A percentile compares a stretch with the other conserved stretches of the same genome.
These are phyloP conservation scores for Bremia lactucae DNA, from an alignment of 352 stramenopile species.

Conservation along the genomic window DNA sequence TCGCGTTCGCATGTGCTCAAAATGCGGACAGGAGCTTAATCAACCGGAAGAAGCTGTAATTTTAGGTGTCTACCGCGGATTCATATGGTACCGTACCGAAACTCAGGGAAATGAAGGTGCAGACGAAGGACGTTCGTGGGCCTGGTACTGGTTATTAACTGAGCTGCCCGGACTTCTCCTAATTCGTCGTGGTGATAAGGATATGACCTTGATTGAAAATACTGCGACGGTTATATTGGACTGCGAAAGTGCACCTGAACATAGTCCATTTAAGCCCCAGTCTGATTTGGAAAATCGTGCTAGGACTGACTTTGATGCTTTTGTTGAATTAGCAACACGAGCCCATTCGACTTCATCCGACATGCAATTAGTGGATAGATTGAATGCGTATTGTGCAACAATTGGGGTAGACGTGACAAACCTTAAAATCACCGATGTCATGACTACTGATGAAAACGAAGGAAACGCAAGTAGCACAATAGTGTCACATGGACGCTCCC, in stretches of 20 bases:
- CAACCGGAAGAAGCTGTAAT: slow-evolving; percentile 94
- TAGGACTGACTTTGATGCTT: slow-evolving; percentile 37
- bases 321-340: slow-evolving; percentile 51
- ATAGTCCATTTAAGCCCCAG: slow-evolving; percentile 30
- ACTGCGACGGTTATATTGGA: slow-evolving; percentile 55
- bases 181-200: slow-evolving; percentile 69
- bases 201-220: slow-evolving; percentile 82
- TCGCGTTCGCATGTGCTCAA: slow-evolving; percentile 88
- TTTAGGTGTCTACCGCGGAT: slow-evolving; percentile 86
- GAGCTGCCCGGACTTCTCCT: slow-evolving; percentile 83
- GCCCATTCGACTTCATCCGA: slow-evolving; percentile 53
- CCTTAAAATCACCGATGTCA: slow-evolving; percentile 51
- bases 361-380: slow-evolving; percentile 75
- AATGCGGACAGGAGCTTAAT: slow-evolving; percentile 91
- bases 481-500: slow-evolving; percentile 8
- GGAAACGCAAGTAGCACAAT: slow-evolving; percentile 4
- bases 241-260: slow-evolving; percentile 21
- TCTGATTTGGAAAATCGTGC: slow-evolving; percentile 42
- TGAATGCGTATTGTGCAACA: slow-evolving; percentile 74
- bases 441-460: slow-evolving; percentile 26
- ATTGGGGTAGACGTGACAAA: slow-evolving; percentile 81
- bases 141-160: slow-evolving; percentile 92
- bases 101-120: slow-evolving; percentile 94
- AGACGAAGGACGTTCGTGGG: slow-evolving; percentile 86
- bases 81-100: slow-evolving; percentile 92